Base-by-base conservation (phyloP, 108 stramenopile species). In the Discostella pseudostelligera region DNA sequence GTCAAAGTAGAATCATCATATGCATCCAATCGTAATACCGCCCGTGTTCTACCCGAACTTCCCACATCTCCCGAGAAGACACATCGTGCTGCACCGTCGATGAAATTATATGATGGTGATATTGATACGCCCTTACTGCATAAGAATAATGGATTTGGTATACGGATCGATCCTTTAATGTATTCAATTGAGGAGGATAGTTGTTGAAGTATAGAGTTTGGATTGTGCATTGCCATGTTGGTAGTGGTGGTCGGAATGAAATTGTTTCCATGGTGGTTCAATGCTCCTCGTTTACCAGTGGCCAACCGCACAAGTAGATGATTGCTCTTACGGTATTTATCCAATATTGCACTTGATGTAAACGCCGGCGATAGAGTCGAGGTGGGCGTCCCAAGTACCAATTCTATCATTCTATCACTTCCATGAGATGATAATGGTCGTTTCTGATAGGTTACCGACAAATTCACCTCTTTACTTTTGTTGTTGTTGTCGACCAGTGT, bases 1-100 rank as follows among this genome's bases (percentile, higher is more conserved):
- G 76, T 77, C 4, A 77, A 50, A 13, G 76, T 77, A 6, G 76
- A 77, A 51, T 77, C 76, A 51, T 77, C 76, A 26, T 77, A 68
- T 16, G 59, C 62, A 66, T 77, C 76, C 26, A 77, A 66, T 56
- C 76, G 64, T 40, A 77, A 48, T 1, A 77, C 64, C 11, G 64
- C 76, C 40, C 63, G 59, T 32, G 76, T 77, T 47, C 69, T 28
- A 17, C 76, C 76, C 8, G 69, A 55, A 10, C 58, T 43, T 9
- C 76, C 76, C 28, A 77, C 76, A 40, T 70, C 76, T 4, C 69
- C 64, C 59, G 62, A 69, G 11, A 77, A 25, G 37, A 70, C 54
- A 42, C 68, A 68, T 17, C 76, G 63, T 22, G 76, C 64, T 43
- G 51, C 60, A 28, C 49, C 64, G 5, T 77, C 65, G 4, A 56